Evolutionary conservation across 2,329 filamentous ascomycete genomes (phyloP), one percentile per base, ranked within the genome.

Genomic region (Sphaerulina populicola): DNA sequence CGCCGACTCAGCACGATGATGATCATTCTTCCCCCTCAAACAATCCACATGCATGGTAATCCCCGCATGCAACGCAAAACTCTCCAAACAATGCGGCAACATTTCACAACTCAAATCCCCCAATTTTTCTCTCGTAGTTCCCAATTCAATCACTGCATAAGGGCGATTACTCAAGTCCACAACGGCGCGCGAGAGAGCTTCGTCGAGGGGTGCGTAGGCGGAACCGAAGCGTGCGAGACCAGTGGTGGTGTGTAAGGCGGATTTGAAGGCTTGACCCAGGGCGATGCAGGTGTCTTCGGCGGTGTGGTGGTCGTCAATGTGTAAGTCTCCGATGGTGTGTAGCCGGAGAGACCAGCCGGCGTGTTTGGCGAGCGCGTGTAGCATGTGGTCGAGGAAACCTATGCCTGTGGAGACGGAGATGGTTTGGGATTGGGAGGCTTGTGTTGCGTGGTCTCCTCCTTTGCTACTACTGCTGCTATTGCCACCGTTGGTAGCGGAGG

Each of bases 271-370:
- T 60, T 62, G 52, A 76, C 93, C 93, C 18, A 98, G 81, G 11
- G 91, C 88, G 59, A 98, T 85, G 72, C 88, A 96, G 53, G 88
- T 85, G 68, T 98, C 93, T 76, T 98, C 93, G 57, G 90, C 86
- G 7, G 91, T 96, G 79, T 98, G 93, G 74, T 98, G 93, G 77
- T 97, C 93, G 73, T 98, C 93, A 69, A 98, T 89, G 75, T 94
- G 86, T 47, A 97, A 73, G 72, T 98, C 93, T 49, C 93, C 93
- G 68, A 85, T 80, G 71, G 88, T 94, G 58, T 81, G 77, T 51
- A 98, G 75, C 30, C 82, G 82, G 62, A 98, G 72, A 73, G 86
- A 93, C 93, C 91, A 97, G 57, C 93, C 91, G 5, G 86, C 83
- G 72, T 98, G 93, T 73, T 98, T 97, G 45, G 93, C 87, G 49